These are phyloP conservation scores for Golubevia pallescens DNA, from an alignment of 1,284 basidiomycete species.

Conservation along the genomic window DNA sequence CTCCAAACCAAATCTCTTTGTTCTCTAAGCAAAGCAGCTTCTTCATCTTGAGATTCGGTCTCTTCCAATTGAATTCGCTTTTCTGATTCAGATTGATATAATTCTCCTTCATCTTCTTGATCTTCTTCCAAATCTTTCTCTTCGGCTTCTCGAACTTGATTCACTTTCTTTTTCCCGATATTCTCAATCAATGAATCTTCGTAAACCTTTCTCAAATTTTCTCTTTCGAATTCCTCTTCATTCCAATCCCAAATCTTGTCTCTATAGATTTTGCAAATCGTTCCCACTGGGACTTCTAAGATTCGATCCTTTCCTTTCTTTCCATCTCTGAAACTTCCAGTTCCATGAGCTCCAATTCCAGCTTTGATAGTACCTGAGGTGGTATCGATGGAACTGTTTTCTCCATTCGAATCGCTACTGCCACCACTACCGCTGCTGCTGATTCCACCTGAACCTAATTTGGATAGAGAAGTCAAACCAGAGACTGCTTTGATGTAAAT, in stretches of 20 bases:
- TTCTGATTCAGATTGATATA: conserved; percentile 27
- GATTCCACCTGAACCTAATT: not conserved
- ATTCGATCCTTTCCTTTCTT: conserved; percentile 34
- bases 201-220: conserved; percentile 20
- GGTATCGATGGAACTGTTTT: not conserved
- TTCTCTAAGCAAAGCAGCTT: not conserved
- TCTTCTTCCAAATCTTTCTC: conserved; percentile 6
- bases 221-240: conserved; percentile 24
- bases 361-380: conserved; percentile 17
- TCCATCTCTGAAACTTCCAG: conserved; percentile 51
- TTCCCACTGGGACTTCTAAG: conserved; percentile 58
- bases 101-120: conserved; percentile 12
- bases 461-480: conserved; percentile 39
- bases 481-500: conserved; percentile 48
- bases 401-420: not conserved
- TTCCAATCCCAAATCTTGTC: conserved; percentile 15
- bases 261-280: conserved; percentile 41
- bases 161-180: conserved; percentile 2
- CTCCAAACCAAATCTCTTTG: conserved; percentile 52
- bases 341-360: conserved; percentile 48
- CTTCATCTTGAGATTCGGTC: not conserved
- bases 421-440: too few species aligned
- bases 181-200: conserved; percentile 29
- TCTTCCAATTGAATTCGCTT: conserved; percentile 7
- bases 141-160: not conserved